phyloP scores from a whole-genome alignment of 2,329 filamentous ascomycete species.

The Ophiosphaerella herpotricha region DNA sequence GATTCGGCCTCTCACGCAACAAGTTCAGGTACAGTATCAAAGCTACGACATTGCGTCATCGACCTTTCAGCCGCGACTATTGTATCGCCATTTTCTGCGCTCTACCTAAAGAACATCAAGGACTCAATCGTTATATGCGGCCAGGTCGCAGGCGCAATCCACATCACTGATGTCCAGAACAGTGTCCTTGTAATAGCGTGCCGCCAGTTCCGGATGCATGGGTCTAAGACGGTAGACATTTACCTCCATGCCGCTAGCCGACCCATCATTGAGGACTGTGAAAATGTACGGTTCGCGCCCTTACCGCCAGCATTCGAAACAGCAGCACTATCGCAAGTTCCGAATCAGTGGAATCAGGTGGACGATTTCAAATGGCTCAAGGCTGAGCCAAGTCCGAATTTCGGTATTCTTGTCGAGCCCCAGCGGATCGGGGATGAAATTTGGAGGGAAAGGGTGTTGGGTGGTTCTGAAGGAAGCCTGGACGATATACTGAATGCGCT shows the following conservation, averaged over 20 bases:
- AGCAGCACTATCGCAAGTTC: constrained; percentile 14
- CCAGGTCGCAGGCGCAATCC: constrained; percentile 76
- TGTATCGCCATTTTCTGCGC: constrained; percentile 65
- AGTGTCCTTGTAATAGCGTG: constrained; percentile 75
- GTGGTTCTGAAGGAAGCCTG: constrained; percentile 10
- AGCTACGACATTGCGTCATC: constrained; percentile 72
- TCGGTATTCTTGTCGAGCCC: constrained; percentile 69
- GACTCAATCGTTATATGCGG: constrained; percentile 77
- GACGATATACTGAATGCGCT: constrained; percentile 20
- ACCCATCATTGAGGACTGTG: constrained; percentile 93
- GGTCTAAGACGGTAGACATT: constrained; percentile 77
- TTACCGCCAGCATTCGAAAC: constrained; percentile 70
- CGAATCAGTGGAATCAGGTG: constrained; percentile 84
- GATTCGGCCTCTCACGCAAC: constrained; percentile 71
- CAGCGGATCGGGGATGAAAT: constrained; percentile 64
- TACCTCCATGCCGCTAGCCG: constrained; percentile 82
- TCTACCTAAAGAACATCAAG: constrained; percentile 71
- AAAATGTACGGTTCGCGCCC: constrained; percentile 75
- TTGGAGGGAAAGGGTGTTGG: constrained; percentile 61
- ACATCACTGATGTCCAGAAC: constrained; percentile 75
- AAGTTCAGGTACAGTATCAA: constrained; percentile 72
- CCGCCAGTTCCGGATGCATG: constrained; percentile 91
- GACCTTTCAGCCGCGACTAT: constrained; percentile 73
- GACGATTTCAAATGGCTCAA: constrained; percentile 99
- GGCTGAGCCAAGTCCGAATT: constrained; percentile 83